A percentile compares a stretch with the other conserved stretches of the same genome.
Evolutionary conservation across 495 filamentous ascomycete genomes (phyloP).

Genomic region (Penicillium malachiteum): DNA sequence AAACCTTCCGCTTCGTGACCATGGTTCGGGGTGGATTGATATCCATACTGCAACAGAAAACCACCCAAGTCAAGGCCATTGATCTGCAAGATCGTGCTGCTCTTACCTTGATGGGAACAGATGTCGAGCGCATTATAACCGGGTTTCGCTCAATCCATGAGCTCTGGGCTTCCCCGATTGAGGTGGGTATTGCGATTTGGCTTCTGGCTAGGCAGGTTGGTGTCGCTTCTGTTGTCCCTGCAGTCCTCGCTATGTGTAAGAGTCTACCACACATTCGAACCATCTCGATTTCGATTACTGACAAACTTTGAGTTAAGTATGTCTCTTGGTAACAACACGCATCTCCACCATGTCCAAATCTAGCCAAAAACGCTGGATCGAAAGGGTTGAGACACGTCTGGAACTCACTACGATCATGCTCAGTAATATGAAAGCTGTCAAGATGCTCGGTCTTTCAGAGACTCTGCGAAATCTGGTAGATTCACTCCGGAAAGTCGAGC

Average conservation of each 20-base stretch:
- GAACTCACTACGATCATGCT: constrained; percentile 1
- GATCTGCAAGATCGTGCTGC: constrained; percentile 18
- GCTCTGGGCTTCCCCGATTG: constrained; percentile 51
- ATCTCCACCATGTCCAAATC: neutral
- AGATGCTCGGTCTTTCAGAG: constrained; percentile 6
- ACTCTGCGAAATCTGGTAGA: neutral
- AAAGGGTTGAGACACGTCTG: neutral
- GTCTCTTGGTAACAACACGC: neutral
- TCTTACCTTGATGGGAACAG: constrained; percentile 57
- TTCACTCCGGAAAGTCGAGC: neutral
- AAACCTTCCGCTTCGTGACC: constrained; percentile 48
- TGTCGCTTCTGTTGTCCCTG: constrained; percentile 41
- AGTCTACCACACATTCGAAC: too few relatives aligned
- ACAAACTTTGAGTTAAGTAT: neutral
- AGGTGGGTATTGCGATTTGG: constrained; percentile 51
- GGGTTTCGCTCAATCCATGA: constrained; percentile 44
- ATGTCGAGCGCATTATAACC: constrained; percentile 43
- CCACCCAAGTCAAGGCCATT: constrained; percentile 33
- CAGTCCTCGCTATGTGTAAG: constrained; percentile 27
- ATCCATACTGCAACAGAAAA: constrained; percentile 14
- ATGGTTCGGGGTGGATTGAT: constrained; percentile 53
- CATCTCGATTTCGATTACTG: too few relatives aligned
- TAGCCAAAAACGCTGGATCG: constrained; percentile 4
- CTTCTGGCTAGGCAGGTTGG: constrained; percentile 53
- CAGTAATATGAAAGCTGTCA: constrained; percentile 5